Base-by-base conservation (phyloP, 2,329 filamentous ascomycete species). In the Pyricularia pennisetigena region DNA sequence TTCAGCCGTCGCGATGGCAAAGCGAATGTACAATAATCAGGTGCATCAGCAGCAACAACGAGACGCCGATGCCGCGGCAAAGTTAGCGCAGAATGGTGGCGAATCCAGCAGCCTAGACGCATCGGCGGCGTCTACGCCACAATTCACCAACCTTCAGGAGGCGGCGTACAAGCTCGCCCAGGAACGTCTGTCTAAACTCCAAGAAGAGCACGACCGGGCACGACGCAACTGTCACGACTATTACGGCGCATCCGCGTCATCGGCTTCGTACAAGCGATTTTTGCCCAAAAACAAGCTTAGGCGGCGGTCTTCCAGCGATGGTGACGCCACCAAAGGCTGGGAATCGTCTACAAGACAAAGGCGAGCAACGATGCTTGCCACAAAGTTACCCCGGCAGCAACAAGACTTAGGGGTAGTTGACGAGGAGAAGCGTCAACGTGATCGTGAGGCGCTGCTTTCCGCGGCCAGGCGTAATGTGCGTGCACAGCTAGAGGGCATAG, bases 1-100 rank as follows among this genome's bases (percentile, higher is more conserved):
- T 32, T 94, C 93, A 24, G 93, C 94, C 2, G 82, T 97, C 3
- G 92, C 91, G 12, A 97, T 97, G 93, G 93, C 94, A 7, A 91
- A 90, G 78, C 87, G 90, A 72, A 94, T 97, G 88, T 97, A 93
- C 75, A 86, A 82, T 12, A 82, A 86, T 41, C 89, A 93, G 72
- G 14, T 24, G n/a, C 57, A 61, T 61, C 87, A 92, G 70, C 86
- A 85, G 70, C 84, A 93, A 72, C 87, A 92, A 70, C 86, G 84
- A 70, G 84, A 83, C 70, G 81, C 85, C 1, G 85, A 88, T 7
- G 80, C 83, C 70, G 78, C 81, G 32, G 82, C 79, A 71, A 80
- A 80, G 67, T 74, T 74, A 1, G 76, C 82, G 28, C 71, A 72
- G 29, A 73, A 76, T 65, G 71, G 75, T 64, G 69, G 61, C 24